These are phyloP conservation scores for Podaxis sp. DNA, from an alignment of 768 basidiomycete species.

Conservation along the genomic window DNA sequence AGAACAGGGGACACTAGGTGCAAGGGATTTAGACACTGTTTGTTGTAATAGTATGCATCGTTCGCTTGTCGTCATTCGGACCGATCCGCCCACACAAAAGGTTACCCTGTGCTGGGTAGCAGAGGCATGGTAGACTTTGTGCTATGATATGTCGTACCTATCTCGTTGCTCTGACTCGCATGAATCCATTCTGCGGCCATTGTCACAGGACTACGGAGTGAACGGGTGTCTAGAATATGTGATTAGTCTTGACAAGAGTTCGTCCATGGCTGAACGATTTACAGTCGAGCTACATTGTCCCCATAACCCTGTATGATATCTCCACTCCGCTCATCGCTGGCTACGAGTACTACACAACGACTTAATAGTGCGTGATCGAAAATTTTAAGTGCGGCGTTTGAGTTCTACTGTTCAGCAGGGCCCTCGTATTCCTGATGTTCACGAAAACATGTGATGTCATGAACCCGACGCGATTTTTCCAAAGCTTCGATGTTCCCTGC, in stretches of 20 bases:
- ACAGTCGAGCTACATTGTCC: neutral
- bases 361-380: neutral
- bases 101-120: constrained; percentile 4
- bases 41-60: neutral
- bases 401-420: neutral
- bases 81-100: neutral
- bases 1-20: neutral
- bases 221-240: neutral
- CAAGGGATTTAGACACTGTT: neutral
- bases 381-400: neutral
- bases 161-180: neutral
- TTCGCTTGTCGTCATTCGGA: neutral
- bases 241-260: neutral
- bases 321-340: neutral
- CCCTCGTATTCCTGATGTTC: neutral
- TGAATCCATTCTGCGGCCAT: neutral
- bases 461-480: neutral
- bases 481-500: neutral
- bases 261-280: neutral
- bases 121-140: neutral
- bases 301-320: neutral
- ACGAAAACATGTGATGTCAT: constrained; percentile 6
- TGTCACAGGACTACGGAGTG: neutral
- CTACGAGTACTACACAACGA: neutral
- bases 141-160: neutral